A percentile compares a stretch with the other conserved stretches of the same genome.
phyloP scores from a whole-genome alignment of 1,139 yeast genomes.

The Hyphopichia wangnamkhiaoensis region DNA sequence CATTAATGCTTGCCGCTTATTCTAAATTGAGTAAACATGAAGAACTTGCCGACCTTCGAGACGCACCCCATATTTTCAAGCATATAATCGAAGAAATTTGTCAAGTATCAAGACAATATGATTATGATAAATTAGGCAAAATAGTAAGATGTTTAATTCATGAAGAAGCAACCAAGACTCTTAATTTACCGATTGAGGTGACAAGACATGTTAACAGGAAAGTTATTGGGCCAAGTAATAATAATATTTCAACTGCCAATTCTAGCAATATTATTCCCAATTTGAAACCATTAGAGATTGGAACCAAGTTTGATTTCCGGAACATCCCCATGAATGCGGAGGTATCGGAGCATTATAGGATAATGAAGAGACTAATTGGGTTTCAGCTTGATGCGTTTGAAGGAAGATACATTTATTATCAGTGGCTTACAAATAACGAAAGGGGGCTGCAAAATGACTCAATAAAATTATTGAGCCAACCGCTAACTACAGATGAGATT shows the following conservation, averaged over 20 bases:
- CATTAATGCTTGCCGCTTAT: constrained; percentile 19
- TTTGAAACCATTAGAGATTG: no score
- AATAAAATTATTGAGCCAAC: constrained; percentile 9
- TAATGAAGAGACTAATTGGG: constrained; percentile 25
- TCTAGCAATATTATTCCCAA: no score
- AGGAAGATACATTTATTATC: constrained; percentile 17
- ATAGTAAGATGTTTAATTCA: constrained; percentile 26
- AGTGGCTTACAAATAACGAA: constrained; percentile 6
- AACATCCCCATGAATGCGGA: no score
- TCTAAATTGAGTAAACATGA: constrained; percentile 8
- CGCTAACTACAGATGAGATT: constrained; percentile 14
- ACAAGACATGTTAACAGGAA: constrained; percentile 7
- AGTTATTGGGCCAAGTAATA: no score
- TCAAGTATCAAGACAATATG: constrained; percentile 6
- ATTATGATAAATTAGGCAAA: constrained; percentile 10
- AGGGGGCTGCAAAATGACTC: not conserved
- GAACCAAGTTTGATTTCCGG: no score
- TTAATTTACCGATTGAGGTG: constrained; percentile 25
- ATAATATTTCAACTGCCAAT: no score
- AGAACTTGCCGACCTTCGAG: not conserved
- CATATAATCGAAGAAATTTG: constrained; percentile 13
- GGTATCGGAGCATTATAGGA: constrained; percentile 31
- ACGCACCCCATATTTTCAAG: constrained; percentile 14
- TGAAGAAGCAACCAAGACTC: constrained; percentile 21
- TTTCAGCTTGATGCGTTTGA: constrained; percentile 18